A percentile compares a stretch with the other conserved stretches of the same genome.
Evolutionary conservation across 371 early-diverging fungal genomes (phyloP).

Genomic region (Coemansia sp.): DNA sequence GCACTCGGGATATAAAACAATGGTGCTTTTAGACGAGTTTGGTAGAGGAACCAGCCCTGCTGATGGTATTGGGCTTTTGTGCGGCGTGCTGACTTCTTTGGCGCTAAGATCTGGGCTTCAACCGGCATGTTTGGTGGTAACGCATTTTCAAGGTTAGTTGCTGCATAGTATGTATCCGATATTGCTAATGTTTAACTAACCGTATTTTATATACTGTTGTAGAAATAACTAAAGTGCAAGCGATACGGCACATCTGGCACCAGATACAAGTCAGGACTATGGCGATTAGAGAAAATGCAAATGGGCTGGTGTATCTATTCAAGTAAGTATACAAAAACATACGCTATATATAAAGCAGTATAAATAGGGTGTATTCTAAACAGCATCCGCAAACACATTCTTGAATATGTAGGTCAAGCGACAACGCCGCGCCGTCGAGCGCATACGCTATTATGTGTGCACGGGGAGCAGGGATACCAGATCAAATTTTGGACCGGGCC

Average conservation of each 20-base stretch:
- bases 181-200: neutral
- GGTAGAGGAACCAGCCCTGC: constrained; percentile 45
- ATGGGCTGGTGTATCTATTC: constrained; percentile 23
- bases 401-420: constrained; percentile 13
- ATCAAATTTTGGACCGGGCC: constrained; percentile 13
- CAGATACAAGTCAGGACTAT: constrained; percentile 12
- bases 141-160: constrained; percentile 42
- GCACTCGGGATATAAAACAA: constrained; percentile 18
- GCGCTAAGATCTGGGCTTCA: neutral
- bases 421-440: neutral
- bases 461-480: constrained; percentile 24
- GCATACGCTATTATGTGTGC: constrained; percentile 27
- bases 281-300: constrained; percentile 16
- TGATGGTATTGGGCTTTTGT: constrained; percentile 34
- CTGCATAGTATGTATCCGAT: neutral
- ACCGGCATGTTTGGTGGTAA: constrained; percentile 32
- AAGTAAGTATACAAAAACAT: constrained; percentile 17
- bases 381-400: neutral
- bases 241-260: constrained; percentile 19
- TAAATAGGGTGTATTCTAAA: neutral
- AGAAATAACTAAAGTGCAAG: constrained; percentile 22
- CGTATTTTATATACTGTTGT: neutral
- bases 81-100: constrained; percentile 25
- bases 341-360: neutral
- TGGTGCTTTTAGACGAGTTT: constrained; percentile 44